Conservation (phyloP, 2,329 filamentous ascomycete genomes). For the Fusarium staphyleae region DNA sequence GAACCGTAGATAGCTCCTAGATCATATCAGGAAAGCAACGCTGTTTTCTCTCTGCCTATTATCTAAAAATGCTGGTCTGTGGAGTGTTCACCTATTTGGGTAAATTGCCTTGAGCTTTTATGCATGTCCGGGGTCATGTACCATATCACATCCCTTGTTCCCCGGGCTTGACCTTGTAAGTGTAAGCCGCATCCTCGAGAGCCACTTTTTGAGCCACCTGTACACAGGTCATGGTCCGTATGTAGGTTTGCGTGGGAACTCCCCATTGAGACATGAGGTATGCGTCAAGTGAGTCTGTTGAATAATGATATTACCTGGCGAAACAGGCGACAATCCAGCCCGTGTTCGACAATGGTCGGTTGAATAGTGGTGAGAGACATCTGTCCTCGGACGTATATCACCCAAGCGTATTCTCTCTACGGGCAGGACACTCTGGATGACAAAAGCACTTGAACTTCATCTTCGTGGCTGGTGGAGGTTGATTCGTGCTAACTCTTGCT, state of each 20-base stretch:
- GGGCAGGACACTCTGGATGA: conserved; percentile 3
- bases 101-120: conserved; percentile 3
- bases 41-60: neutral
- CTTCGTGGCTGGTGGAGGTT: neutral
- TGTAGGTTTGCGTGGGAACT: too few relatives aligned
- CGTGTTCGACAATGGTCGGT: neutral
- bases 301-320: conserved; percentile 1
- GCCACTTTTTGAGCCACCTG: neutral
- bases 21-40: neutral
- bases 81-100: neutral
- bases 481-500: neutral
- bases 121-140: too few relatives aligned
- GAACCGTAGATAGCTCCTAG: neutral
- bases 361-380: conserved; percentile 14
- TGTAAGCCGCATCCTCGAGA: neutral
- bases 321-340: conserved; percentile 2
- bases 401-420: conserved; percentile 8
- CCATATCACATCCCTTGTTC: too few relatives aligned
- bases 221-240: neutral
- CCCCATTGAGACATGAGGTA: conserved; percentile 1
- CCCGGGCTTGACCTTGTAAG: neutral
- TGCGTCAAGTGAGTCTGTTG: conserved; percentile 7
- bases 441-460: conserved; percentile 1
- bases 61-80: neutral
- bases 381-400: conserved; percentile 17